phyloP scores from a whole-genome alignment of 2,329 filamentous ascomycete genomes.

The Proliferodiscus dingleyae region DNA sequence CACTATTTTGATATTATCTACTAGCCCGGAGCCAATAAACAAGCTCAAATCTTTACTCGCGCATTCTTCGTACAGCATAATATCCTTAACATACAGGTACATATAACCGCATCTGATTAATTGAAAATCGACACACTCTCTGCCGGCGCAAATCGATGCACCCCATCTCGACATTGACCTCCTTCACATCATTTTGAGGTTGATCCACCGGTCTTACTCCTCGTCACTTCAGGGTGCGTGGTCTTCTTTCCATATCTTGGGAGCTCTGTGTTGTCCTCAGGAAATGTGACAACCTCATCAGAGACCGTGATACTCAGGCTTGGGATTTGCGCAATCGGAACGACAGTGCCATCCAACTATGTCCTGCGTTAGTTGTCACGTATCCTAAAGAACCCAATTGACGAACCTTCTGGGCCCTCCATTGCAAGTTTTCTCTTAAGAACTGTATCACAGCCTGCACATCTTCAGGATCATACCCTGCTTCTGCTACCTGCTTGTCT shows the following conservation, averaged over 20 bases:
- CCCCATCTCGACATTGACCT: no score
- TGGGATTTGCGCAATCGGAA: slow-evolving; percentile 9
- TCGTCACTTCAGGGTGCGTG: slow-evolving; percentile 19
- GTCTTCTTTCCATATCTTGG: slow-evolving; percentile 22
- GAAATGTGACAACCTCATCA: slow-evolving; percentile 19
- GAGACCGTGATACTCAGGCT: slow-evolving; percentile 18
- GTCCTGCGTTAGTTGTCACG: not conserved
- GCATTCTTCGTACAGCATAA: no score
- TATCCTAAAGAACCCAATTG: not conserved
- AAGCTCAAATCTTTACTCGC: no score
- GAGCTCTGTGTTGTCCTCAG: slow-evolving; percentile 14
- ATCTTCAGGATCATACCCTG: slow-evolving; percentile 10
- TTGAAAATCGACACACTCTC: no score
- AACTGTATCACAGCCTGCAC: slow-evolving; percentile 10
- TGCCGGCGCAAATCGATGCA: no score
- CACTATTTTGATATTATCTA: no score
- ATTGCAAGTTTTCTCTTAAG: slow-evolving; percentile 22
- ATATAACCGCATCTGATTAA: no score
- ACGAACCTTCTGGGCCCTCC: slow-evolving; percentile 26
- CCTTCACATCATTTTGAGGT: no score
- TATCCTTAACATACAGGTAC: no score
- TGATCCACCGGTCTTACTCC: slow-evolving; percentile 14
- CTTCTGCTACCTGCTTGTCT: slow-evolving; percentile 5
- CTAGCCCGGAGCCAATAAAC: no score
- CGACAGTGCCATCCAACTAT: slow-evolving; percentile 17